Evolutionary conservation across 148 eudicot species (phyloP).

Genomic region (Linanthus parryae): DNA sequence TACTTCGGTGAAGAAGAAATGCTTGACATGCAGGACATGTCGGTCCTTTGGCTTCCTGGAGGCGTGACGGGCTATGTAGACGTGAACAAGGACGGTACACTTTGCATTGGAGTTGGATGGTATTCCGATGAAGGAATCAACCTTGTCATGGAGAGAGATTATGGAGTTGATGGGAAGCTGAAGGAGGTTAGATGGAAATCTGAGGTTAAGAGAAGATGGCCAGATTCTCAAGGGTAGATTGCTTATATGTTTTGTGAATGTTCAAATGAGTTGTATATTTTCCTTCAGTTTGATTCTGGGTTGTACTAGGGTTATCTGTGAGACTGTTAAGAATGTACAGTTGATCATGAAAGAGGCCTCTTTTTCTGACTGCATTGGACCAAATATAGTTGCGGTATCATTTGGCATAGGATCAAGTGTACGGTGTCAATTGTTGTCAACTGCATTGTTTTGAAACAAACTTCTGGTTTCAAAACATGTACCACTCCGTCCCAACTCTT

Average conservation of each 20-base stretch:
- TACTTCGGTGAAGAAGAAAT: constrained; percentile 90
- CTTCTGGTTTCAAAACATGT: too few species aligned
- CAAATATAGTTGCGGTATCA: too few species aligned
- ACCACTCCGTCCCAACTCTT: too few species aligned
- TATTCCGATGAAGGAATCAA: constrained; percentile 94
- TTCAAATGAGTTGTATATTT: not conserved
- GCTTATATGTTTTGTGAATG: not conserved
- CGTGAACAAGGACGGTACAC: constrained; percentile 74
- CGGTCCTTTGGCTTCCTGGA: constrained; percentile 93
- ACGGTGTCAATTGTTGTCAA: too few species aligned
- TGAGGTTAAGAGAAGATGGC: constrained; percentile 91
- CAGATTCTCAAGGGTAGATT: constrained; percentile 40
- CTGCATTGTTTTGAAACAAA: too few species aligned
- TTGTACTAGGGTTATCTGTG: not conserved
- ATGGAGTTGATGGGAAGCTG: constrained; percentile 86
- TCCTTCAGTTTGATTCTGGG: not conserved
- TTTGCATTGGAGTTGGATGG: constrained; percentile 97
- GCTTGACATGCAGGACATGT: constrained; percentile 74
- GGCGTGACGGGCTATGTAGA: constrained; percentile 91
- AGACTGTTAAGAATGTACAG: too few species aligned
- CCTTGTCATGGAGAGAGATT: constrained; percentile 98
- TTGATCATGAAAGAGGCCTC: too few species aligned
- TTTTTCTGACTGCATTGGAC: too few species aligned
- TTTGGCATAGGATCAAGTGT: too few species aligned
- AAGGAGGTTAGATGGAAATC: constrained; percentile 74